Percentiles rank a stretch among this genome's conserved stretches.
Evolutionary conservation across 2,329 filamentous ascomycete species (phyloP).

Genomic region (Hypoxylon sp.): DNA sequence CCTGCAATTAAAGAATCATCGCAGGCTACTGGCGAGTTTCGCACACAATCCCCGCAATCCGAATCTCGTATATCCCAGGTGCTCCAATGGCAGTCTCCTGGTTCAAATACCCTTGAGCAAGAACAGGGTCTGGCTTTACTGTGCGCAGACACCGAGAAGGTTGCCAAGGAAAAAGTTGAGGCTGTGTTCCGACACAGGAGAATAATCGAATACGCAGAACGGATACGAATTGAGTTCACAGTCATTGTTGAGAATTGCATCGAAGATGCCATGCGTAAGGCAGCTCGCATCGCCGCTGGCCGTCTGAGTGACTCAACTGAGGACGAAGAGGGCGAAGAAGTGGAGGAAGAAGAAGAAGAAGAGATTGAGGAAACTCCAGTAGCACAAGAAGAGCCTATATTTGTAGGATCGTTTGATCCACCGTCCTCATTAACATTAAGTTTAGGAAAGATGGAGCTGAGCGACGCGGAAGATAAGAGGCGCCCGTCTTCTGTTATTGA

Average conservation of each 20-base stretch:
- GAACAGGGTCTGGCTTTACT: conserved; percentile 90
- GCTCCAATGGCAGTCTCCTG: conserved; percentile 95
- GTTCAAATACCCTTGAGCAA: conserved; percentile 90
- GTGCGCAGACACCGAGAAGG: conserved; percentile 90
- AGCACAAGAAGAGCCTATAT: conserved; percentile 68
- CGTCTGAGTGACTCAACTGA: conserved; percentile 84
- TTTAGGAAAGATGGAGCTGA: conserved; percentile 62
- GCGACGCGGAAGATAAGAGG: conserved; percentile 59
- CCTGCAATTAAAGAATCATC: conserved; percentile 91
- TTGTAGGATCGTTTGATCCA: conserved; percentile 71
- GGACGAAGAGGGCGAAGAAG: conserved; percentile 68
- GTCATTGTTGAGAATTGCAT: conserved; percentile 96
- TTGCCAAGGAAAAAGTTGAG: conserved; percentile 91
- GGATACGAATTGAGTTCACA: conserved; percentile 94
- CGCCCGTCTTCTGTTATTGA: conserved; percentile 73
- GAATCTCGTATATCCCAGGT: conserved; percentile 96
- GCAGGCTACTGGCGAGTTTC: conserved; percentile 80
- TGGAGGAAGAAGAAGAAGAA: conserved; percentile 62
- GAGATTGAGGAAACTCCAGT: conserved; percentile 58
- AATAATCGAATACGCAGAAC: conserved; percentile 95
- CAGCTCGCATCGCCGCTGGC: conserved; percentile 87
- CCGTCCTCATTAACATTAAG: conserved; percentile 71
- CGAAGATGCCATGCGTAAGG: conserved; percentile 89
- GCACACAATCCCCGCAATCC: conserved; percentile 95
- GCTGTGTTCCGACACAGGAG: conserved; percentile 91